A percentile compares a stretch with the other conserved stretches of the same genome.
Evolutionary conservation across 805 yeast genomes (phyloP).

Genomic region (Blastobotrys muscicola): DNA sequence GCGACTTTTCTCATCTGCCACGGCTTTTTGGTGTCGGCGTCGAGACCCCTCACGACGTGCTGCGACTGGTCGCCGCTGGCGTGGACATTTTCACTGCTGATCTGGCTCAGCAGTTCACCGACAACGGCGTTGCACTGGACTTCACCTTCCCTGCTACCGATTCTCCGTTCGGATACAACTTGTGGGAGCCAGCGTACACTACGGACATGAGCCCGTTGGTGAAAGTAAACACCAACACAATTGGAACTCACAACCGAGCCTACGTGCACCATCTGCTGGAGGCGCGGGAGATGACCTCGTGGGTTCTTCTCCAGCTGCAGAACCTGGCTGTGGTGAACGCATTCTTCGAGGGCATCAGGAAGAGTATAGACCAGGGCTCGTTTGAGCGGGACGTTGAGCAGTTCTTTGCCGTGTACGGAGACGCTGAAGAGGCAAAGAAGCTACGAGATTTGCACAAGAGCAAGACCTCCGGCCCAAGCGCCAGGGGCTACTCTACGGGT

Average conservation of each 20-base stretch:
- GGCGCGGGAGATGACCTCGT: slow-evolving; percentile 36
- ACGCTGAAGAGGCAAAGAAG: slow-evolving; percentile 1
- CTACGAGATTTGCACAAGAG: slow-evolving; percentile 9
- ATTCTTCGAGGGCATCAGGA: slow-evolving; percentile 27
- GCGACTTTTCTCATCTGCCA: slow-evolving; percentile 6
- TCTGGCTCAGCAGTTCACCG: slow-evolving; percentile 23
- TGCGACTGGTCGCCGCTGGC: slow-evolving; percentile 25
- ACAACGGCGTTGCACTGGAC: slow-evolving; percentile 31
- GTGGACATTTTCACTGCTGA: slow-evolving; percentile 29
- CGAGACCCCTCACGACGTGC: slow-evolving; percentile 27
- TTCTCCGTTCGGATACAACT: slow-evolving; percentile 19
- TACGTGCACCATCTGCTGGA: slow-evolving; percentile 34
- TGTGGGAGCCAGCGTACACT: slow-evolving; percentile 25
- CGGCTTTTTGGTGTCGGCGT: slow-evolving; percentile 16
- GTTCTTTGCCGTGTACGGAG: slow-evolving; percentile 18
- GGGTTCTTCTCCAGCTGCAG: slow-evolving; percentile 33
- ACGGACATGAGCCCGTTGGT: slow-evolving; percentile 25
- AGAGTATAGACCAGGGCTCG: slow-evolving; percentile 22
- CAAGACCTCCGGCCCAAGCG: slow-evolving; percentile 13
- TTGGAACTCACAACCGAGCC: slow-evolving; percentile 25
- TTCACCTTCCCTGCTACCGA: slow-evolving; percentile 20
- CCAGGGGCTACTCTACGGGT: slow-evolving; percentile 15
- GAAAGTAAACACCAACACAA: slow-evolving; percentile 10
- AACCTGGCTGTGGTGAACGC: slow-evolving; percentile 23
- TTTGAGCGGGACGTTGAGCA: slow-evolving; percentile 19